Evolutionary conservation across 2,329 filamentous ascomycete species (phyloP).

Genomic region (Trichophyton rubrum): DNA sequence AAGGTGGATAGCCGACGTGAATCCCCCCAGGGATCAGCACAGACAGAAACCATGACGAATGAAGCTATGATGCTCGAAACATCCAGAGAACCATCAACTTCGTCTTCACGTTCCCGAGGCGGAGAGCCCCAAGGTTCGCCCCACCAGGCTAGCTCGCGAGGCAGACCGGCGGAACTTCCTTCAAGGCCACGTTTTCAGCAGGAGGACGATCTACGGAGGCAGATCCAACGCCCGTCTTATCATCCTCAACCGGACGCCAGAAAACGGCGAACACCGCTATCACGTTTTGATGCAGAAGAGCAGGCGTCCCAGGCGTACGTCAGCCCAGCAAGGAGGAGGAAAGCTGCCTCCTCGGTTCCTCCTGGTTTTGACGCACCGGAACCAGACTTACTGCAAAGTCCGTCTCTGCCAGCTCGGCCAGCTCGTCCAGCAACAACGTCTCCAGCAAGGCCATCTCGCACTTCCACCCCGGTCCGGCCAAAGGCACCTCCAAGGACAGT

Average conservation of each 20-base stretch:
- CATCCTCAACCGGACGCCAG: neutral
- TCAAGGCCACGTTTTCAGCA: neutral
- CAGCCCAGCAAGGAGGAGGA: slow-evolving; percentile 71
- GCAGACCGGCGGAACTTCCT: neutral
- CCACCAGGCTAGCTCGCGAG: neutral
- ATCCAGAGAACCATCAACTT: slow-evolving; percentile 6
- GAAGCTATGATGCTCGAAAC: slow-evolving; percentile 65
- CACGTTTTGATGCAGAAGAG: slow-evolving; percentile 62
- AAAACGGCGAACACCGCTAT: slow-evolving; percentile 35
- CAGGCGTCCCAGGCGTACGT: slow-evolving; percentile 74
- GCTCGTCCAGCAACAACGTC: slow-evolving; percentile 24
- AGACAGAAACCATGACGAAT: slow-evolving; percentile 16
- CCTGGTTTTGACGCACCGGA: slow-evolving; percentile 32
- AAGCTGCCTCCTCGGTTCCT: slow-evolving; percentile 40
- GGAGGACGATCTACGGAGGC: neutral
- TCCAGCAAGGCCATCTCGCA: slow-evolving; percentile 28
- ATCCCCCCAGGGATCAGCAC: slow-evolving; percentile 7
- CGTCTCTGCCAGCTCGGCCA: slow-evolving; percentile 21
- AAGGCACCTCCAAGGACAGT: slow-evolving; percentile 38
- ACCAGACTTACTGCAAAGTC: slow-evolving; percentile 52
- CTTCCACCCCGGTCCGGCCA: slow-evolving; percentile 24
- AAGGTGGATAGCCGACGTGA: slow-evolving; percentile 11
- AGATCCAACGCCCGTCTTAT: neutral
- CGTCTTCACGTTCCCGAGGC: neutral
- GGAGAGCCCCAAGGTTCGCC: neutral